Evolutionary conservation across 1,284 basidiomycete species (phyloP), one percentile per base, ranked within the genome.

Genomic region (Austroboletus novae-zelandiae): DNA sequence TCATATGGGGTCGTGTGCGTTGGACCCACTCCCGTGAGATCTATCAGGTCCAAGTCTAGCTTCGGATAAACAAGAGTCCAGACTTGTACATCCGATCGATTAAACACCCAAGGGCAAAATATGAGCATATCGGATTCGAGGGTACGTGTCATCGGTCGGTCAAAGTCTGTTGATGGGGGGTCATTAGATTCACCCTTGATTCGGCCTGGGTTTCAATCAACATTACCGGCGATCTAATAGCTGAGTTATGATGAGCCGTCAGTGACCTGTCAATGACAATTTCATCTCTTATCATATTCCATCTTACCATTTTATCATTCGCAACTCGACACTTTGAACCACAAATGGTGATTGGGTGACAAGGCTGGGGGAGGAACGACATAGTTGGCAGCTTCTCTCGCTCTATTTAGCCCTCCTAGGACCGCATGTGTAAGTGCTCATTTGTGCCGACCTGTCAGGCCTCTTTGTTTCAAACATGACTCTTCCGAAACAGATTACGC

Each of bases 1-100:
- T 25, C 18, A 20, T 7, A 23, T 27, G 18, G 18, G 37, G 17
- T n/a, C 27, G 41, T 43, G 35, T 15, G 18, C 39, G 5, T n/a
- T 13, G 20, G 20, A 25, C 2, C 20, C 18, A 13, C 39, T 30
- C 25, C 40, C 20, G 29, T n/a, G 25, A 47, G 34, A 30, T 4
- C 20, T 23, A 23, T 23, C 20, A 15, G 40, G 45, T 45, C 43
- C 45, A 23, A 23, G 43, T 40, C 25, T 42, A 6, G 43, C 6
- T 47, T 43, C 29, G 30, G 20, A 40, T 23, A 30, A 36, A 7
- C 32, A 13, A 18, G 31, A 17, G 41, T 47, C 61, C 25, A 49
- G 59, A 45, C 49, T 43, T 25, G 1, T 9, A 8, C 27, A 30
- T 39, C 27, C 2, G 41, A 48, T 60, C 60, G 40, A 60, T 64